Base-by-base conservation (phyloP, 2,329 filamentous ascomycete species). In the Talaromyces sp. region DNA sequence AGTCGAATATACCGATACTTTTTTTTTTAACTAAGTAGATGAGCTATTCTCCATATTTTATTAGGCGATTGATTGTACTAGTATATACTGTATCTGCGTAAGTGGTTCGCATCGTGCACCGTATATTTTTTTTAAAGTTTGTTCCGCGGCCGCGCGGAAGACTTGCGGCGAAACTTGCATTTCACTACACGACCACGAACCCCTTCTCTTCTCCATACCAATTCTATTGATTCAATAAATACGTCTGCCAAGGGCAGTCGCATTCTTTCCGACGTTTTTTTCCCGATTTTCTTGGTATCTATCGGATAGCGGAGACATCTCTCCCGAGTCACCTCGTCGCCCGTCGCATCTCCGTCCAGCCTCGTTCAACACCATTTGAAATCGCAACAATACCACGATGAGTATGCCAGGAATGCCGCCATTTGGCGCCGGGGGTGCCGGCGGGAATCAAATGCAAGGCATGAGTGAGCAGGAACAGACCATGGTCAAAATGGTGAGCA, bases 391-490 rank as follows among this genome's bases (percentile, higher is more conserved):
- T 17, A 2, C 11, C 21, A 57, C 43, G 50, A 77, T 77, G 74
- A 75, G 66, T 61, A 67, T 75, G 59, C 70, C 75, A 26, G 71
- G 71, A 52, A 72, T 72, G 65, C 63, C 68, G 52, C 68, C 69
- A 17, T 65, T 72, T 65, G 70, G 66, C 61, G 67, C 64, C 38
- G 55, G 71, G 41, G 69, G 69, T 32, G 66, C 66, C 35, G 65
- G 68, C 27, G 64, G 62, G 24, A 70, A 68, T 43, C 70, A 48
- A 59, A 54, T 57, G 61, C 64, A 29, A 24, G 62, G 62, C 32
- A 74, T 80, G 74, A 77, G 64, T 58, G 77, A 80, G 17, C 77
- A 80, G 66, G 78, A 81, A 61, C 73, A 77, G 58, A 71, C 72
- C 51, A 80, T 80, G 75, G 75, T 80, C 48, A 80, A 78, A 66